Evolutionary conservation across 768 basidiomycete species (phyloP).

Genomic region (Tricholoma terreum): DNA sequence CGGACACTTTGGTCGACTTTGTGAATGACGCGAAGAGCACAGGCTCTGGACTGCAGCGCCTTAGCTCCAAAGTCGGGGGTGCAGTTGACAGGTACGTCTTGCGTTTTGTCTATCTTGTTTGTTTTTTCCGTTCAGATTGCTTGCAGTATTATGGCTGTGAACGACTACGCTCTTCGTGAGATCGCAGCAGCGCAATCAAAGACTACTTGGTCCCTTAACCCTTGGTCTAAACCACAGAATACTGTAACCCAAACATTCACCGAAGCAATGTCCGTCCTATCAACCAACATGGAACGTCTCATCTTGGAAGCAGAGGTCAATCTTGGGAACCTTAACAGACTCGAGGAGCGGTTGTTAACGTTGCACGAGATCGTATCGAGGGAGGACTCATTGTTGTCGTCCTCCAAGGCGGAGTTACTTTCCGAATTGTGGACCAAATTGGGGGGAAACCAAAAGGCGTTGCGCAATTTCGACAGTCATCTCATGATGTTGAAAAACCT

Average conservation of each 20-base stretch:
- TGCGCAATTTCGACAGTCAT: slow-evolving; percentile 52
- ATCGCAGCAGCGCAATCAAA: slow-evolving; percentile 46
- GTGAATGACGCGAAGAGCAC: slow-evolving; percentile 59
- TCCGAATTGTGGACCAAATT: slow-evolving; percentile 66
- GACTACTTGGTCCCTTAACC: slow-evolving; percentile 35
- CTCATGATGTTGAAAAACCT: slow-evolving; percentile 53
- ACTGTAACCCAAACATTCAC: slow-evolving; percentile 52
- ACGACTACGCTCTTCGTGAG: slow-evolving; percentile 62
- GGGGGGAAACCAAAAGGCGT: slow-evolving; percentile 53
- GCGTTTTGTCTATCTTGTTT: not conserved
- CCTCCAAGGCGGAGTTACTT: slow-evolving; percentile 53
- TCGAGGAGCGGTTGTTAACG: slow-evolving; percentile 57
- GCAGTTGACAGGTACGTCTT: slow-evolving; percentile 68
- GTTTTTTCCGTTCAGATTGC: not conserved
- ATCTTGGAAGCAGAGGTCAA: slow-evolving; percentile 66
- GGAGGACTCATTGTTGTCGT: slow-evolving; percentile 48
- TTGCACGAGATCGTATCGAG: slow-evolving; percentile 59
- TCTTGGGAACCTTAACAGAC: slow-evolving; percentile 50
- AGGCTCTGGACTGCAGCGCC: slow-evolving; percentile 55
- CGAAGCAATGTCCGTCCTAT: slow-evolving; percentile 60
- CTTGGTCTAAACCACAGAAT: slow-evolving; percentile 32
- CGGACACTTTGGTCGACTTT: slow-evolving; percentile 50
- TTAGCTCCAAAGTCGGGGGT: slow-evolving; percentile 67
- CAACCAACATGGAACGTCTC: slow-evolving; percentile 48
- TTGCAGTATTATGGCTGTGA: slow-evolving; percentile 67